These are phyloP conservation scores for Neurospora pannonica DNA, from an alignment of 495 filamentous ascomycete genomes.

Conservation along the genomic window DNA sequence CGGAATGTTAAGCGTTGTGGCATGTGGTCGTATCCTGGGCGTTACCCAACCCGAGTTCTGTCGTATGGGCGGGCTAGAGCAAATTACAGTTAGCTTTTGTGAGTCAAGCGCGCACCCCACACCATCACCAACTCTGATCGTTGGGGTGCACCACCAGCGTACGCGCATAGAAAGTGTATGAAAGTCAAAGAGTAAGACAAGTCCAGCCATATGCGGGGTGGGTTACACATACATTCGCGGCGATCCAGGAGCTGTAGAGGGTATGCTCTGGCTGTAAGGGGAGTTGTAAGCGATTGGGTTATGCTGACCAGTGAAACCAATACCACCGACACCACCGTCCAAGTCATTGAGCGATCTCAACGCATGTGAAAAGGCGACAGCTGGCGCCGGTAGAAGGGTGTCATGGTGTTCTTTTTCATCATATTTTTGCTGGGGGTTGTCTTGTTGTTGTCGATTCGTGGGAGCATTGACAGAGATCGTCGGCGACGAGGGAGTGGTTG, in stretches of 20 bases:
- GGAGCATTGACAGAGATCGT: conserved; percentile 12
- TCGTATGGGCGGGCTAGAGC: conserved; percentile 39
- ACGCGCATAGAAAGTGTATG: neutral
- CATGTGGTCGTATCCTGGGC: conserved; percentile 56
- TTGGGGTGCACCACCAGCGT: neutral
- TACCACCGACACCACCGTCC: conserved; percentile 5
- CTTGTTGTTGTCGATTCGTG: neutral
- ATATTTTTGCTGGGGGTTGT: neutral
- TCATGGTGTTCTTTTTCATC: conserved; percentile 7
- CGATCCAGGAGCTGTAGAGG: conserved; percentile 45
- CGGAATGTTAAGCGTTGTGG: conserved; percentile 78
- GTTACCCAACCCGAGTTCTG: conserved; percentile 54
- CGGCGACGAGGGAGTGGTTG: conserved; percentile 24
- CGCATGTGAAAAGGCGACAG: conserved; percentile 23
- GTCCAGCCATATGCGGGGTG: neutral
- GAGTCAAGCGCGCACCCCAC: neutral
- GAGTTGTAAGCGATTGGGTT: conserved; percentile 26
- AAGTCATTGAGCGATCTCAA: conserved; percentile 27
- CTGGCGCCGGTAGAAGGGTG: conserved; percentile 13
- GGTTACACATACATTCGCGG: conserved; percentile 39
- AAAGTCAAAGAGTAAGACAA: neutral
- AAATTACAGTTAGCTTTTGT: conserved; percentile 12
- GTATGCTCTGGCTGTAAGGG: conserved; percentile 38
- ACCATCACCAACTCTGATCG: neutral
- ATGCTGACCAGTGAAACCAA: conserved; percentile 16